A percentile compares a stretch with the other conserved stretches of the same genome.
phyloP scores from a whole-genome alignment of 352 stramenopile genomes.

The Globisporangium emineosum region DNA sequence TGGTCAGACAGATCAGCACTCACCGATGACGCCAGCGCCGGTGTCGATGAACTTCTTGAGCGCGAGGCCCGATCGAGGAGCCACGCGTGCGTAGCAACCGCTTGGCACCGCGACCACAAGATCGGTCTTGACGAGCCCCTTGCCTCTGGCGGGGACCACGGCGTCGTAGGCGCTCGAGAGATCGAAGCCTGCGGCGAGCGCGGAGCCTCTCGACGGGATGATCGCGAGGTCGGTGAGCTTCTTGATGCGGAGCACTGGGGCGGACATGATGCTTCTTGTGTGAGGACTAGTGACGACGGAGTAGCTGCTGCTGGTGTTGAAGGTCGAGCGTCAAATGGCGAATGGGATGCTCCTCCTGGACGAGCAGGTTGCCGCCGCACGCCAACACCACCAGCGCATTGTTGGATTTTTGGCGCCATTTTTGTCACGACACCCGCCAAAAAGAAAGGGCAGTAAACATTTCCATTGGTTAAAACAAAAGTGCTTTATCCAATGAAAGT shows the following conservation, averaged over 20 bases:
- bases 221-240: conserved; percentile 82
- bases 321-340: conserved; percentile 1
- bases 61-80: conserved; percentile 92
- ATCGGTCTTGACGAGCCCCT: conserved; percentile 97
- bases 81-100: conserved; percentile 92
- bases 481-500: background rate
- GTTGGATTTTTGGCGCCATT: conserved; percentile 13
- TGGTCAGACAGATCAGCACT: background rate
- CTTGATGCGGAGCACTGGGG: conserved; percentile 73
- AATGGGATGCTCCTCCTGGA: background rate
- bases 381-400: background rate
- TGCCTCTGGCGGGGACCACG: conserved; percentile 89
- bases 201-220: conserved; percentile 71
- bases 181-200: conserved; percentile 79
- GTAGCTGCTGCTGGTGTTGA: background rate
- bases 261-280: conserved; percentile 11
- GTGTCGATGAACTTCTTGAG: conserved; percentile 98
- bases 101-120: conserved; percentile 92
- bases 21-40: conserved; percentile 95
- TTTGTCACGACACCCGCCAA: conserved; percentile 1
- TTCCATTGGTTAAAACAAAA: background rate
- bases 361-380: conserved; percentile 4
- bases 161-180: conserved; percentile 83
- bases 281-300: background rate
- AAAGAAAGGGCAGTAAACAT: background rate